Evolutionary conservation across 371 early-diverging fungal species (phyloP).

Genomic region (Apophysomyces ossiformis): DNA sequence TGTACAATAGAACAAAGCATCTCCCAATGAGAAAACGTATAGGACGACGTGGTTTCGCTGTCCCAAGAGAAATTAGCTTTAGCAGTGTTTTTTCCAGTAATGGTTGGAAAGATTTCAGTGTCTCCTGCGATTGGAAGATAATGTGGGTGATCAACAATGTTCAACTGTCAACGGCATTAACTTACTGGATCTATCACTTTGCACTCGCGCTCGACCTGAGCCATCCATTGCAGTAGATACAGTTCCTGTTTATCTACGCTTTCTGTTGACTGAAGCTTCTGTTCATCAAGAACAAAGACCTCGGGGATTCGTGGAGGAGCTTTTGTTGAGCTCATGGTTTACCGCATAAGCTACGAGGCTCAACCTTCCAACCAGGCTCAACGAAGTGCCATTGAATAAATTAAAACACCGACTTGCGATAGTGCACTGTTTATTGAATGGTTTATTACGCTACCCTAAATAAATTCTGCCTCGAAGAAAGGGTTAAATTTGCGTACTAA

Average conservation of each 20-base stretch:
- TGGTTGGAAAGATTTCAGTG: conserved; percentile 66
- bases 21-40: conserved; percentile 79
- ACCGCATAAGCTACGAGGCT: background rate
- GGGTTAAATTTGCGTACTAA: too few relatives aligned
- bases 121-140: conserved; percentile 45
- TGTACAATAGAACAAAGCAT: conserved; percentile 73
- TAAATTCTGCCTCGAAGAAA: too few relatives aligned
- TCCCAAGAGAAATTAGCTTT: conserved; percentile 62
- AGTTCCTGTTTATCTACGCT: conserved; percentile 78
- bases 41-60: conserved; percentile 78
- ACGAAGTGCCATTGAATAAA: too few relatives aligned
- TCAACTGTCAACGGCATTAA: background rate
- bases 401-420: too few relatives aligned
- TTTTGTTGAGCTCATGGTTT: conserved; percentile 5
- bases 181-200: conserved; percentile 58
- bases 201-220: conserved; percentile 71
- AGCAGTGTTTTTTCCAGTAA: conserved; percentile 73
- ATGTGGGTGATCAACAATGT: background rate
- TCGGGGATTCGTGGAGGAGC: conserved; percentile 35
- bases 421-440: too few relatives aligned
- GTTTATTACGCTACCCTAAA: too few relatives aligned
- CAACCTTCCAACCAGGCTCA: background rate
- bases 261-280: conserved; percentile 59
- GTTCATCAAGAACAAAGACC: conserved; percentile 65
- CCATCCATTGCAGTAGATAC: conserved; percentile 80